Conservation (phyloP, 169 alveolate species). For the Neospora caninum region DNA sequence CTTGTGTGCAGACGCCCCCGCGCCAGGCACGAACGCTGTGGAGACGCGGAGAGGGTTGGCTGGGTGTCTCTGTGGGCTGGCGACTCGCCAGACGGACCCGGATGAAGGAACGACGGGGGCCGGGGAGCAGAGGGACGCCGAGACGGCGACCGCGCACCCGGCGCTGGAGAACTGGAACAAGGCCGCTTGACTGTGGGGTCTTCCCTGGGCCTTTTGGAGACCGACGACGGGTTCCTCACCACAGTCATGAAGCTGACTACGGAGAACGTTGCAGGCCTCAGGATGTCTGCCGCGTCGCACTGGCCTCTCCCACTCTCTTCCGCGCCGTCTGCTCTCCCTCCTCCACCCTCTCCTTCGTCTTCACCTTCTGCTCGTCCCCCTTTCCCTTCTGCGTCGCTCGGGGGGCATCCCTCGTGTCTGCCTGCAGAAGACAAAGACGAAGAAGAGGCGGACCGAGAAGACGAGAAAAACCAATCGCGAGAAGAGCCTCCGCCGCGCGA, state of each 20-base stretch:
- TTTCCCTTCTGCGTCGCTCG: background rate
- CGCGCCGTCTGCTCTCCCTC: too few relatives aligned
- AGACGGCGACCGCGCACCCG: too few relatives aligned
- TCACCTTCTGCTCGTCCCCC: background rate
- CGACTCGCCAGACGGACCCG: too few relatives aligned
- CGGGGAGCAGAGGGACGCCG: background rate
- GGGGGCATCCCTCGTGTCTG: too few relatives aligned
- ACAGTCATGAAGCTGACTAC: background rate
- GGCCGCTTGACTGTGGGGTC: background rate
- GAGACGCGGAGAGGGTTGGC: too few relatives aligned
- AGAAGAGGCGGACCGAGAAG: background rate
- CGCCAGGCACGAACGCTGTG: too few relatives aligned
- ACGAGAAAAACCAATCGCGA: background rate
- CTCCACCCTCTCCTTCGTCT: background rate
- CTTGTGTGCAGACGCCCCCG: too few relatives aligned
- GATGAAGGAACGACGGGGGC: background rate
- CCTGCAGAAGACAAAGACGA: background rate
- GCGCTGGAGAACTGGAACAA: too few relatives aligned
- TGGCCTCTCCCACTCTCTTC: too few relatives aligned
- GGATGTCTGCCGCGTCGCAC: background rate
- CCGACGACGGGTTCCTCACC: background rate
- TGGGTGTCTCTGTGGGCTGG: too few relatives aligned
- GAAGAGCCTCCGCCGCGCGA: background rate
- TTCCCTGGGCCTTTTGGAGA: background rate
- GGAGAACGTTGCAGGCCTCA: background rate